Base-by-base conservation (phyloP, 2,329 filamentous ascomycete species). In the Aspergillus texensis region DNA sequence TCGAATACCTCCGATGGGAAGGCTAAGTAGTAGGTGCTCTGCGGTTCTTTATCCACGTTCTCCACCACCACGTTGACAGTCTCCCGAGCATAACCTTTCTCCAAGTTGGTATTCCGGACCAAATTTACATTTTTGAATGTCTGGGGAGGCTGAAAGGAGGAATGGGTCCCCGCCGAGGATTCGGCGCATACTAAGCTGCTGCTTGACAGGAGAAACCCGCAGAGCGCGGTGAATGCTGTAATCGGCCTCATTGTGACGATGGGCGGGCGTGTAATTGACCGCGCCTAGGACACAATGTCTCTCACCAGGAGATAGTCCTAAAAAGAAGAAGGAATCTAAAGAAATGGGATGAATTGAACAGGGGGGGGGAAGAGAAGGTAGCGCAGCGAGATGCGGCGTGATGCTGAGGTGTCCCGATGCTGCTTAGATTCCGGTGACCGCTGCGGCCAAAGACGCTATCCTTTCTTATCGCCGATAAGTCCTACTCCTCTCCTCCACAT, bases 51-150 rank as follows among this genome's bases (percentile, higher is more conserved):
- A 74, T 90, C 92, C 69, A 91, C 84, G 78, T 99, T 99, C 83
- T 97, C 91, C 67, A 99, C 88, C 58, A 96, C 85, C n/a, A 97
- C 90, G 80, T 98, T 97, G 84, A 97, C 88, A 16, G 89, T 91
- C 80, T 98, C 94, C 75, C 93, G 90, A 61, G 89, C 89, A 74
- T 95, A 98, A 70, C 89, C 91, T 84, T 97, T 98, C 80, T 98
- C 94, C 63, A 97, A 81, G 70, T 96, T 97, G 75, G 96, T 90
- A 68, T 91, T 89, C 73, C 95, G 91, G 58, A 98, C 91, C 34
- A 98, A 81, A 78, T 99, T 98, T 79, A 86, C 86, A 80, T 99
- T 97, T 82, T 94, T 93, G 83, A 97, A 99, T 70, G 94, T 91
- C 77, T 93, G 91, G 16, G 94, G 91, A 60, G 94, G 93, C 79